Conservation (phyloP, 2,329 filamentous ascomycete genomes). For the Ascochyta clinopodiicola region DNA sequence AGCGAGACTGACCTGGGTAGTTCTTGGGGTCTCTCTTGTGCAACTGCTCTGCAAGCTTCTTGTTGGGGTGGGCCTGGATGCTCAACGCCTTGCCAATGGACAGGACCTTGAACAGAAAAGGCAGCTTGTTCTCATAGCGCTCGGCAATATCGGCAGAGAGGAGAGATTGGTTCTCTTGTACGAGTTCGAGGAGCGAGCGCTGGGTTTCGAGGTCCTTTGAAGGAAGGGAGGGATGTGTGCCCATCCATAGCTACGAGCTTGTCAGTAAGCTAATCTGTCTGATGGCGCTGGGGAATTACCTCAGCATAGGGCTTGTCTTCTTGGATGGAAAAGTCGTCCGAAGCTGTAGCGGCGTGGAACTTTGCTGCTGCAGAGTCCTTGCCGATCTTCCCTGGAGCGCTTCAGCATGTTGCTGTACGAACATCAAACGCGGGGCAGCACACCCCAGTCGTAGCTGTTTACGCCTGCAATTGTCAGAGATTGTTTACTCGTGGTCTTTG, state of each 20-base stretch:
- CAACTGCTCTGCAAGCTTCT: conserved; percentile 87
- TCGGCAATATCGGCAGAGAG: conserved; percentile 75
- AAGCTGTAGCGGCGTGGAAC: conserved; percentile 84
- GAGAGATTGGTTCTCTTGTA: conserved; percentile 84
- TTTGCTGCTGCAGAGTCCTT: conserved; percentile 85
- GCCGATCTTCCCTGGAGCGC: conserved; percentile 76
- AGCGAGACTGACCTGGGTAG: conserved; percentile 69
- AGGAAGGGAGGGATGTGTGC: conserved; percentile 93
- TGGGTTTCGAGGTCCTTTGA: conserved; percentile 87
- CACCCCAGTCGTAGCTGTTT: conserved; percentile 98
- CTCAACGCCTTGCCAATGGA: conserved; percentile 95
- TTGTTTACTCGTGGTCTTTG: neutral
- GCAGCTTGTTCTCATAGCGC: conserved; percentile 81
- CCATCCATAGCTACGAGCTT: conserved; percentile 89
- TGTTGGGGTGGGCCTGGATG: conserved; percentile 96
- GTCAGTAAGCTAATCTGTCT: conserved; percentile 25
- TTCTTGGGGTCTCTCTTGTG: conserved; percentile 88
- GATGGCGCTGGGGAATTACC: conserved; percentile 56
- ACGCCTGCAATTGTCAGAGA: conserved; percentile 67
- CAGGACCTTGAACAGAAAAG: conserved; percentile 97
- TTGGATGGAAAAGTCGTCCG: conserved; percentile 77
- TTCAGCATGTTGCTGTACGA: conserved; percentile 34
- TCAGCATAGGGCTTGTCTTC: conserved; percentile 93
- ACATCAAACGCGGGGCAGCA: conserved; percentile 38
- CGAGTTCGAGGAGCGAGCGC: conserved; percentile 83